phyloP scores from a whole-genome alignment of 306 rosid genomes.

The Lathyrus sativus region DNA sequence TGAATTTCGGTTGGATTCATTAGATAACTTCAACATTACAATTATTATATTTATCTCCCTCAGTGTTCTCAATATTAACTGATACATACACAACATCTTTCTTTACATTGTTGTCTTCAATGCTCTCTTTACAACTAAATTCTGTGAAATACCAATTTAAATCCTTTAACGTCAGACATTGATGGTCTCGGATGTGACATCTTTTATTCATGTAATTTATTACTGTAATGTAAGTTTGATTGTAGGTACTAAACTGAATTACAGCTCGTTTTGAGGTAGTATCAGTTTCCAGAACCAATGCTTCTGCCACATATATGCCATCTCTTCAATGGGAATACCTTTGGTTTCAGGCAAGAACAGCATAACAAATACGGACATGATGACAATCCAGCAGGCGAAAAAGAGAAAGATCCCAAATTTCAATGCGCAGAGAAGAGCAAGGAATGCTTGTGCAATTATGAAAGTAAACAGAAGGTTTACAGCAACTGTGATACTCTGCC shows the following conservation, averaged over 20 bases:
- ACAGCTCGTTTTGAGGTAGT: constrained; percentile 36
- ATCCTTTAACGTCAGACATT: background rate
- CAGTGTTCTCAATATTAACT: background rate
- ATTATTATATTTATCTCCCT: background rate
- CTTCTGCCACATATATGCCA: constrained; percentile 44
- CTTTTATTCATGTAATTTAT: constrained; percentile 5
- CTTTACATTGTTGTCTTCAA: background rate
- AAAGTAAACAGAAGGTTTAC: constrained; percentile 53
- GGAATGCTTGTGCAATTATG: constrained; percentile 48
- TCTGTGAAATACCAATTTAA: background rate
- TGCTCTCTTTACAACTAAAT: constrained; percentile 1
- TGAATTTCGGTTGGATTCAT: background rate
- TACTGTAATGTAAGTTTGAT: background rate
- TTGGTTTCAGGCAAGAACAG: constrained; percentile 52
- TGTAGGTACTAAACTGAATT: background rate
- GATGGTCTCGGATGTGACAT: background rate
- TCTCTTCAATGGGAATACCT: constrained; percentile 55
- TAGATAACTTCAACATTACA: background rate
- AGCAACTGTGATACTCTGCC: constrained; percentile 53
- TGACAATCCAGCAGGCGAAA: constrained; percentile 46
- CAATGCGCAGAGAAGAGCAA: constrained; percentile 46
- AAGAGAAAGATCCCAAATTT: constrained; percentile 50
- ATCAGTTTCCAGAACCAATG: constrained; percentile 58
- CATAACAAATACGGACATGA: constrained; percentile 47
- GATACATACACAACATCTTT: background rate